A percentile compares a stretch with the other conserved stretches of the same genome.
phyloP scores from a whole-genome alignment of 805 yeast species.

The Candida chauliodis region DNA sequence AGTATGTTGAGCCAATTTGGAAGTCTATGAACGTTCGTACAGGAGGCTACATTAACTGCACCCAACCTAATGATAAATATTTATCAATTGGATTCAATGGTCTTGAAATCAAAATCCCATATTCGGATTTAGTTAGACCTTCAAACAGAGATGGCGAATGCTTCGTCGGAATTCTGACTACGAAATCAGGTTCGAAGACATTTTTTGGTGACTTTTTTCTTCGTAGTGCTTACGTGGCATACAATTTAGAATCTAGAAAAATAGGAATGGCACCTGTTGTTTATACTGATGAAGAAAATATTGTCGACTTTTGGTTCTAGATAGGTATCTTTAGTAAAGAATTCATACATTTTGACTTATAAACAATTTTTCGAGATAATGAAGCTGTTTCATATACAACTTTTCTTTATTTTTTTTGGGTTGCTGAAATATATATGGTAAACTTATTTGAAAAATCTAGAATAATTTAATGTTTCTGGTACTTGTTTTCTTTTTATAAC shows the following conservation, averaged over 20 bases:
- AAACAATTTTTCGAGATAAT: too few relatives aligned
- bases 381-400: too few relatives aligned
- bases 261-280: slow-evolving; percentile 1
- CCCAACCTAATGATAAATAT: slow-evolving; percentile 23
- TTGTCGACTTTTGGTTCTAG: slow-evolving; percentile 4
- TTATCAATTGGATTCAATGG: slow-evolving; percentile 36
- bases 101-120: slow-evolving; percentile 12
- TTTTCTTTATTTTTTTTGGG: too few relatives aligned
- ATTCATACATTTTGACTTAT: too few relatives aligned
- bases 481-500: too few relatives aligned
- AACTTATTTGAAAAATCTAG: too few relatives aligned
- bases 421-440: too few relatives aligned
- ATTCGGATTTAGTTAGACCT: slow-evolving; percentile 11
- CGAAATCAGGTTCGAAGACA: not conserved
- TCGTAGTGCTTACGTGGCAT: slow-evolving; percentile 2
- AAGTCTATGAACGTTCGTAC: not conserved
- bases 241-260: slow-evolving; percentile 3
- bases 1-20: not conserved
- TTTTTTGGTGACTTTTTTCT: slow-evolving; percentile 8
- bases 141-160: slow-evolving; percentile 25
- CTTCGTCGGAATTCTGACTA: slow-evolving; percentile 40
- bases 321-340: too few relatives aligned
- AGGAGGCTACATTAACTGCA: slow-evolving; percentile 31
- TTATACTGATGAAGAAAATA: slow-evolving; percentile 2
- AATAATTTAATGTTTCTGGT: too few relatives aligned